Evolutionary conservation across 116 monocot genomes (phyloP), one percentile per base, ranked within the genome.

Genomic region (Thalassia testudinum): DNA sequence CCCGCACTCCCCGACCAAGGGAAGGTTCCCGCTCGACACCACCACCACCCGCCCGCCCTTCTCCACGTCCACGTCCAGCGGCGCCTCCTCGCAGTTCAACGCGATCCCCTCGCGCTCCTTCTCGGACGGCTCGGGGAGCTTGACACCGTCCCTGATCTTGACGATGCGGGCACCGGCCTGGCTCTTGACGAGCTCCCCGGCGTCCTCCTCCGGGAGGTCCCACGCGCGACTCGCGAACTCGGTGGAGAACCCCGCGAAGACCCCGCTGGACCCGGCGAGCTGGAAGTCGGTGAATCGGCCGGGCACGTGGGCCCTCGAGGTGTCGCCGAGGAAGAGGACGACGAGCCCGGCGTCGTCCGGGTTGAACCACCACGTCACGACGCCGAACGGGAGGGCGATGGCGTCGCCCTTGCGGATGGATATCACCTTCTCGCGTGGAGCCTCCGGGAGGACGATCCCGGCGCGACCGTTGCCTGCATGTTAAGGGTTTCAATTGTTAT

Each of bases 331-430:
- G 77, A 92, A 92, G 61, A 92, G 83, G 44, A 92, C 42, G 12
- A 70, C 58, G 23, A 92, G 82, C 23, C 76, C 71, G 7, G 74
- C 44, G 27, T 69, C 72, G 17, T 64, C n/a, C n/a, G 73, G 66
- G 67, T 92, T 92, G 70, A 73, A 83, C 86, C 86, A 92, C 92
- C 92, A 92, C 1, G 79, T 82, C 23, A 92, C 64, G 7, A 75
- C 63, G 5, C 92, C 92, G 24, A 92, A 92, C 12, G 92, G 86
- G 42, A 92, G 71, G 7, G 92, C 86, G 2, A 92, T 53, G 0
- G 86, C 54, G 17, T 86, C 92, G 1, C 86, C 86, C 37, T 64
- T 60, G 62, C 77, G 79, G 29, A 92, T 66, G 5, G 6, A 5
- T 5, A 82, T 25, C 15, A 92, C 79, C 52, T 77, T 92, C 65